Base-by-base conservation (phyloP, 2,329 filamentous ascomycete species). In the Tolypocladium album region DNA sequence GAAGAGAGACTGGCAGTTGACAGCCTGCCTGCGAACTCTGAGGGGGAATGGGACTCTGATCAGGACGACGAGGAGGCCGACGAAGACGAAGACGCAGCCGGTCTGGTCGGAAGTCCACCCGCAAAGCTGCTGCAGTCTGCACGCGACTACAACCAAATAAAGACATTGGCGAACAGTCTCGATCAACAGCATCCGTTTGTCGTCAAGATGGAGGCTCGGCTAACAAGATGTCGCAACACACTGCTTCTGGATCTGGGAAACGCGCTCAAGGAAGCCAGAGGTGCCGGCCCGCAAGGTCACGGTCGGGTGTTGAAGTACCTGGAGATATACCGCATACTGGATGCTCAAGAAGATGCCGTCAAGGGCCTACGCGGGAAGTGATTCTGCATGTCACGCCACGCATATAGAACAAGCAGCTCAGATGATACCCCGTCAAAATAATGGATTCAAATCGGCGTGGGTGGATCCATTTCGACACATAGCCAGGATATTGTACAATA, bases 1-100 rank as follows among this genome's bases (percentile, higher is more conserved):
- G 89, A 92, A 70, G 81, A 80, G 47, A 76, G 78, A 40, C 72
- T 92, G 34, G 81, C 84, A 55, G 76, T 90, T 31, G 80, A 72
- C 24, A 75, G 74, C 58, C 31, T 69, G 40, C 70, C 69, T 3
- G 68, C 65, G 4, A 59, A 61, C 27, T 59, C 64, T 4, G 62
- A 61, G 3, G 42, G 27, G 15, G 63, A 65, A 3, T 59, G 62
- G 59, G 72, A 68, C 11, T 69, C 66, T 50, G 72, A 73, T 31
- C 71, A 73, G 5, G 73, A 75, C 3, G 73, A 76, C 13, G 75
- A 78, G 1, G 78, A 76, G 1, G 74, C 76, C 4, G 70, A 73
- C 7, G 69, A 74, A 17, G 65, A 68, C 15, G 57, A 67, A 6
- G 61, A 67, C 4, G 64, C 58, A 7, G 52, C 67, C n/a, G 70